Conservation (phyloP, 768 basidiomycete species). For the Lyophyllum atratum region DNA sequence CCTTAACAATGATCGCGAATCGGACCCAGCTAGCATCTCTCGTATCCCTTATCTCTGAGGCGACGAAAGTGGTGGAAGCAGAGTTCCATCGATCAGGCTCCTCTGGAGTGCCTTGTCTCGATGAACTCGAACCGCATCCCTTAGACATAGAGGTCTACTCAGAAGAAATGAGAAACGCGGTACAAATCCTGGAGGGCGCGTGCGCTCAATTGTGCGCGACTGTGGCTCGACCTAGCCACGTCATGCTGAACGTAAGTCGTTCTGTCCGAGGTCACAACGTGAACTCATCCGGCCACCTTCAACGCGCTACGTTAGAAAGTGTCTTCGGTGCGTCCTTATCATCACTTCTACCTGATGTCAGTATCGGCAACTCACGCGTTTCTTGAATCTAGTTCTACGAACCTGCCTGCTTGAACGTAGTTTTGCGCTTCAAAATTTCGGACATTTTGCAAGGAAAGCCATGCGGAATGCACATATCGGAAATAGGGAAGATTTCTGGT, state of each 20-base stretch:
- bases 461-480: slow-evolving; percentile 35
- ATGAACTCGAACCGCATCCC: slow-evolving; percentile 22
- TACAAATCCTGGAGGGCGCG: slow-evolving; percentile 28
- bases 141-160: slow-evolving; percentile 18
- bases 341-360: background rate
- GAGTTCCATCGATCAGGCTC: background rate
- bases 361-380: background rate
- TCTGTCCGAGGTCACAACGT: background rate
- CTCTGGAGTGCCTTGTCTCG: slow-evolving; percentile 17
- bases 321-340: slow-evolving; percentile 1
- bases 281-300: background rate
- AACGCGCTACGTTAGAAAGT: too few relatives aligned
- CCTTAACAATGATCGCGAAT: background rate
- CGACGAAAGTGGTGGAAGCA: background rate
- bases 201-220: slow-evolving; percentile 27
- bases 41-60: background rate
- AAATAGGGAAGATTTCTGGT: slow-evolving; percentile 29
- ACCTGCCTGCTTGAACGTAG: slow-evolving; percentile 35
- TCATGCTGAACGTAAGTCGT: slow-evolving; percentile 21
- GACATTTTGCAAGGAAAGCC: slow-evolving; percentile 38
- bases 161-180: slow-evolving; percentile 20
- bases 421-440: slow-evolving; percentile 34
- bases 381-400: slow-evolving; percentile 24
- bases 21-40: background rate
- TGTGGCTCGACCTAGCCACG: slow-evolving; percentile 24